These are phyloP conservation scores for Yarrowia galli DNA, from an alignment of 1,139 yeast species.

Conservation along the genomic window DNA sequence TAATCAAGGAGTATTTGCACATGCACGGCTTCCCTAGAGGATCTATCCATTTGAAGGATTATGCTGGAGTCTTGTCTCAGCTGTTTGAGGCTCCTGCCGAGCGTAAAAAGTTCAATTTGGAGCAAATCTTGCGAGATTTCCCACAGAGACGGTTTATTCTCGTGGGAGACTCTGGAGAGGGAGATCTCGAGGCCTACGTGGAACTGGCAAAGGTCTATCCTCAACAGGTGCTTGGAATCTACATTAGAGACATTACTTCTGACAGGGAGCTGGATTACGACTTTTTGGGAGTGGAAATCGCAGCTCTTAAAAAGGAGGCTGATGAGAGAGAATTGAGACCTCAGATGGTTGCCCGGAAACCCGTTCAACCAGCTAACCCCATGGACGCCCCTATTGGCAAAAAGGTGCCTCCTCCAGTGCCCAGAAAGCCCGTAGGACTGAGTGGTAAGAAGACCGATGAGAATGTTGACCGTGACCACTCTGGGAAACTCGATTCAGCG, in stretches of 20 bases:
- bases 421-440: conserved; percentile 43
- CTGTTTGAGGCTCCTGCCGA: conserved; percentile 87
- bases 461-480: conserved; percentile 9
- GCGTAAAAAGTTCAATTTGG: conserved; percentile 72
- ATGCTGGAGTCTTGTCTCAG: conserved; percentile 79
- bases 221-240: conserved; percentile 71
- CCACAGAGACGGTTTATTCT: conserved; percentile 79
- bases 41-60: conserved; percentile 85
- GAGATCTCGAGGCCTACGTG: conserved; percentile 89
- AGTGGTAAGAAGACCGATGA: neutral
- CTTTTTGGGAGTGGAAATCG: conserved; percentile 1
- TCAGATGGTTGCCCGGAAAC: conserved; percentile 38
- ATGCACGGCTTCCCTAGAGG: conserved; percentile 69
- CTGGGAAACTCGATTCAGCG: conserved; percentile 11
- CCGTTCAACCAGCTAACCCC: conserved; percentile 38
- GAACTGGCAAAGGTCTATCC: conserved; percentile 72
- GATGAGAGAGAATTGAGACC: conserved; percentile 39
- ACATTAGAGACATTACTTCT: conserved; percentile 77
- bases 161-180: conserved; percentile 95
- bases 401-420: conserved; percentile 46
- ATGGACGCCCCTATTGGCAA: conserved; percentile 39
- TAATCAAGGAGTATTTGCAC: conserved; percentile 66
- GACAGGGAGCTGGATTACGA: conserved; percentile 44
- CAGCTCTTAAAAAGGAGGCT: conserved; percentile 33
- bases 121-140: conserved; percentile 73